Evolutionary conservation across 2,329 filamentous ascomycete species (phyloP).

Genomic region (Sporothrix luriei): DNA sequence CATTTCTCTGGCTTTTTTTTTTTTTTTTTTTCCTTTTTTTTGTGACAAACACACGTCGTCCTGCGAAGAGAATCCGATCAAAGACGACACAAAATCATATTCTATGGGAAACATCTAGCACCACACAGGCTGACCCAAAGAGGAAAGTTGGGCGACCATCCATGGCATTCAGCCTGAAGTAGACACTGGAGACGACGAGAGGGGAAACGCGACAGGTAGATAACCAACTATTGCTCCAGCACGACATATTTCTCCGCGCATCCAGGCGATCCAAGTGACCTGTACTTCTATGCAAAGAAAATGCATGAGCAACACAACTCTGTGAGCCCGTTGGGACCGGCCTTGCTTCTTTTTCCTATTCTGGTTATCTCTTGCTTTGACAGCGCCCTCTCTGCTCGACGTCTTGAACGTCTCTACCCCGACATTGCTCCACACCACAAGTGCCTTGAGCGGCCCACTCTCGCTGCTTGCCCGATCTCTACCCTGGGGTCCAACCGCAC

Average conservation of each 20-base stretch:
- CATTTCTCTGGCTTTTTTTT: no score
- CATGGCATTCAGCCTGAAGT: constrained; percentile 20
- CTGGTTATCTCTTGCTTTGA: not conserved
- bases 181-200: not conserved
- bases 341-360: not conserved
- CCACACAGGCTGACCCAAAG: not conserved
- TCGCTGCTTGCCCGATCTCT: not conserved
- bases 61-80: not conserved
- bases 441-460: not conserved
- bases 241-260: no score
- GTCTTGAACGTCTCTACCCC: not conserved
- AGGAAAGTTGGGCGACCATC: constrained; percentile 1
- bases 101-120: not conserved
- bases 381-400: no score
- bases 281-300: not conserved
- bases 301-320: not conserved
- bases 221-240: no score
- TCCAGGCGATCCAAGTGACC: not conserved
- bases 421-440: not conserved
- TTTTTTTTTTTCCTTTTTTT: not conserved
- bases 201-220: not conserved
- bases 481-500: not conserved
- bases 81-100: no score
- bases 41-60: not conserved
- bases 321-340: no score